These are phyloP conservation scores for Elsinoe perseae DNA, from an alignment of 2,329 filamentous ascomycete genomes.

Conservation along the genomic window DNA sequence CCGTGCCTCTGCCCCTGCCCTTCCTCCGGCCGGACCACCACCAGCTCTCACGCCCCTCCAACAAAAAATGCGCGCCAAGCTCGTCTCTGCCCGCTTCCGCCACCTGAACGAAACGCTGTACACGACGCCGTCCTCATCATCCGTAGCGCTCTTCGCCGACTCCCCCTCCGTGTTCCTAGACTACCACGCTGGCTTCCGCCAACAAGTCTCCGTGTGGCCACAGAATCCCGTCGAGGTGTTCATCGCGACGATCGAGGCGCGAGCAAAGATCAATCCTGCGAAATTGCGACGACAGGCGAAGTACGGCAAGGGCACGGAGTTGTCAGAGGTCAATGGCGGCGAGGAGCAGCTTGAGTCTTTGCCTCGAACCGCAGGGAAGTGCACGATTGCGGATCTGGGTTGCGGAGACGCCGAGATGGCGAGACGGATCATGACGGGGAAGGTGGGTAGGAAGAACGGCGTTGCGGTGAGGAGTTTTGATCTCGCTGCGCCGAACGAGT, in stretches of 20 bases:
- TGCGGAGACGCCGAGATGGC: constrained; percentile 87
- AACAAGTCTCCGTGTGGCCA: constrained; percentile 92
- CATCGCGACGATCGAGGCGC: constrained; percentile 59
- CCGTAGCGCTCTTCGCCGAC: constrained; percentile 72
- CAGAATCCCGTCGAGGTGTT: constrained; percentile 92
- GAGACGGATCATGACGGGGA: constrained; percentile 50
- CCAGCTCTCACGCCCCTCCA: constrained; percentile 75
- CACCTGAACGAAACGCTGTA: constrained; percentile 96
- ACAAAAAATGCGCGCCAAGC: constrained; percentile 87
- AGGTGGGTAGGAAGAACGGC: constrained; percentile 56
- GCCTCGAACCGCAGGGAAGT: constrained; percentile 62
- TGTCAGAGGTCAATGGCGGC: constrained; percentile 26
- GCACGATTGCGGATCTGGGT: constrained; percentile 81
- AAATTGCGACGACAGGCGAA: constrained; percentile 28
- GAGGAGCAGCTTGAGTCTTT: constrained; percentile 41
- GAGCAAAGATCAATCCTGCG: constrained; percentile 49
- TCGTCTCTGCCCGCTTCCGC: constrained; percentile 90
- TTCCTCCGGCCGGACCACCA: constrained; percentile 27
- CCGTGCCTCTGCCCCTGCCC: constrained; percentile 27
- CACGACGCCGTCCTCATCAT: constrained; percentile 76
- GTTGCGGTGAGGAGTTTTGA: constrained; percentile 79
- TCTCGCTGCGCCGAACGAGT: constrained; percentile 64
- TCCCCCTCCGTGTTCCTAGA: constrained; percentile 91
- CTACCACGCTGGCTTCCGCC: constrained; percentile 93
- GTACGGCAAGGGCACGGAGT: constrained; percentile 34